phyloP scores from a whole-genome alignment of 495 filamentous ascomycete species.

The Penicillium alfredii region DNA sequence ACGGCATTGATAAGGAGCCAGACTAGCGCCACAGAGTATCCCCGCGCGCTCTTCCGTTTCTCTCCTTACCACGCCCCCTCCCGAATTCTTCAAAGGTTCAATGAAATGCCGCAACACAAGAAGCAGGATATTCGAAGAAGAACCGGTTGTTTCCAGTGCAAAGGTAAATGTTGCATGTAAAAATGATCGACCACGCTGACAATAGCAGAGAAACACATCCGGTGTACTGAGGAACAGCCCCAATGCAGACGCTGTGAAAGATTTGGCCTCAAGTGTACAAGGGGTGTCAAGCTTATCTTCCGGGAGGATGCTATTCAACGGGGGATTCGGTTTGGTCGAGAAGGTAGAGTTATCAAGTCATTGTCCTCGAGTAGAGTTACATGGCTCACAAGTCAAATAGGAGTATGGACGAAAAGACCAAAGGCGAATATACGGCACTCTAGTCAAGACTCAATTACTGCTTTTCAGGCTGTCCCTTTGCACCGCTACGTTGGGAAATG shows the following conservation, averaged over 20 bases:
- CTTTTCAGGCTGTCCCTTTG: slow-evolving; percentile 9
- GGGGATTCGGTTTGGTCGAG: slow-evolving; percentile 13
- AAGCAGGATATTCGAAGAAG: slow-evolving; percentile 16
- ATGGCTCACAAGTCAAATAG: neutral
- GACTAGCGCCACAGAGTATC: too few species aligned
- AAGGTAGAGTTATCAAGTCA: slow-evolving; percentile 7
- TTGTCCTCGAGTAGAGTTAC: neutral
- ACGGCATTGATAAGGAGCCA: too few species aligned
- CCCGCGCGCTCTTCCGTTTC: slow-evolving; percentile 1
- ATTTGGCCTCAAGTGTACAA: slow-evolving; percentile 6
- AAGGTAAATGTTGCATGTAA: slow-evolving; percentile 5
- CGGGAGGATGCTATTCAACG: slow-evolving; percentile 19
- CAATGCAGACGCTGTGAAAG: slow-evolving; percentile 12
- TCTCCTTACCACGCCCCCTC: too few species aligned
- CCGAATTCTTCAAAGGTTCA: too few species aligned
- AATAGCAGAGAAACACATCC: slow-evolving; percentile 12
- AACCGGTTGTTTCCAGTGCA: slow-evolving; percentile 17
- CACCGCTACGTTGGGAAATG: slow-evolving; percentile 9
- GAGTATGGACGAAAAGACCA: neutral
- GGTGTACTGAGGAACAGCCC: slow-evolving; percentile 16
- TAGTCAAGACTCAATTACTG: neutral
- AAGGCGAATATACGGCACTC: neutral
- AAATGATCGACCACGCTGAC: neutral
- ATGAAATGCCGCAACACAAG: too few species aligned
- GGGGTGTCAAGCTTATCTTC: slow-evolving; percentile 13